phyloP scores from a whole-genome alignment of 306 rosid genomes.

The Malus fusca region DNA sequence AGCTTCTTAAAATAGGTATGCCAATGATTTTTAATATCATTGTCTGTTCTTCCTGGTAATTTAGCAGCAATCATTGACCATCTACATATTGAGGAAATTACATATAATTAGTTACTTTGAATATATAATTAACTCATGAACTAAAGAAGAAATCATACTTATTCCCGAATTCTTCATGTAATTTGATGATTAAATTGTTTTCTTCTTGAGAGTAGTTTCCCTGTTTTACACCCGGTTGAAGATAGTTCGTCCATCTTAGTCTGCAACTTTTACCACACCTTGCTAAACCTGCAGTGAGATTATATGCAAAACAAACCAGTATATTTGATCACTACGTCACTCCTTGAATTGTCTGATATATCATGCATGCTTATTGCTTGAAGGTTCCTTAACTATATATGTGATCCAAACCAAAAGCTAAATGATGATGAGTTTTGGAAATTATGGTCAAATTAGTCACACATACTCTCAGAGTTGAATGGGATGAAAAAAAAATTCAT shows the following conservation, averaged over 20 bases:
- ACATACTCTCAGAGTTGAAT: too few relatives aligned
- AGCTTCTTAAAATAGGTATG: constrained; percentile 52
- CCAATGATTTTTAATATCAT: constrained; percentile 65
- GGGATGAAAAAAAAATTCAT: too few relatives aligned
- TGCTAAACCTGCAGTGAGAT: constrained; percentile 32
- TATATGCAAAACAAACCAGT: background rate
- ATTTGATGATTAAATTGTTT: constrained; percentile 44
- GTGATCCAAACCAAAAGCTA: background rate
- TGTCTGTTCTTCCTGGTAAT: constrained; percentile 65
- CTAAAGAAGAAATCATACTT: constrained; percentile 29
- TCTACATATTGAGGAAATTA: constrained; percentile 17
- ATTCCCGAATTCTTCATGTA: constrained; percentile 59
- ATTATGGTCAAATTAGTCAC: too few relatives aligned
- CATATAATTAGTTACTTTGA: too few relatives aligned
- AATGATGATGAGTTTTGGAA: too few relatives aligned
- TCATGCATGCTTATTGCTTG: background rate
- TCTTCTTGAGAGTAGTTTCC: constrained; percentile 53
- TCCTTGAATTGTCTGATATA: background rate
- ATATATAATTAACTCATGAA: background rate
- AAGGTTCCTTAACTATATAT: background rate
- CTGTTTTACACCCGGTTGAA: constrained; percentile 55
- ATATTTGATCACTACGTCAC: background rate
- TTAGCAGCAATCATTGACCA: constrained; percentile 61
- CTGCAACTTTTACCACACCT: constrained; percentile 92
- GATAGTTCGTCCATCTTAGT: constrained; percentile 71